phyloP scores from a whole-genome alignment of 192 early-diverging fungal genomes.

The Linnemannia schmuckeri region DNA sequence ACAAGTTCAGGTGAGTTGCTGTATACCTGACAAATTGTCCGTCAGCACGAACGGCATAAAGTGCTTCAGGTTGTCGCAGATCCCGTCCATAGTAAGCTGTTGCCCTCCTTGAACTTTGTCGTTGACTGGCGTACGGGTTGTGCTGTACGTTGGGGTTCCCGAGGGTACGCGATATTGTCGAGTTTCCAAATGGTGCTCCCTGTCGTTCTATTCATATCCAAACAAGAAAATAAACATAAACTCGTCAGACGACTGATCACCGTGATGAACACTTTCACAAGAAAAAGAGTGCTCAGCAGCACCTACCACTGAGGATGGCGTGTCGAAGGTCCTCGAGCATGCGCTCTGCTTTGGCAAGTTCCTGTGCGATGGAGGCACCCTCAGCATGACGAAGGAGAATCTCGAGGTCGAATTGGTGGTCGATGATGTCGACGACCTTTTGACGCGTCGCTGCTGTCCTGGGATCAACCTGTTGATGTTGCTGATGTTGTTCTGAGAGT shows the following conservation, averaged over 20 bases:
- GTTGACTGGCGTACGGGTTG: constrained; percentile 4
- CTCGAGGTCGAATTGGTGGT: constrained; percentile 85
- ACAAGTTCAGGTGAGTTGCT: background rate
- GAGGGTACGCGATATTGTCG: constrained; percentile 24
- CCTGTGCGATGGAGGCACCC: constrained; percentile 69
- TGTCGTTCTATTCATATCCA: constrained; percentile 49
- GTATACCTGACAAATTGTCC: constrained; percentile 51
- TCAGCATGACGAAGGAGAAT: constrained; percentile 80
- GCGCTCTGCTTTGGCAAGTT: constrained; percentile 72
- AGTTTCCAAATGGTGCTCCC: constrained; percentile 60
- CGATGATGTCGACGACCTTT: constrained; percentile 69
- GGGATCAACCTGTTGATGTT: background rate
- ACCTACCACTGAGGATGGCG: constrained; percentile 68
- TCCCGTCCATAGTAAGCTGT: constrained; percentile 34
- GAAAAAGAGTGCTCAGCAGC: background rate
- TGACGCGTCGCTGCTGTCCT: constrained; percentile 35
- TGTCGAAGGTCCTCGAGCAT: constrained; percentile 68
- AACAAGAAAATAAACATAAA: background rate
- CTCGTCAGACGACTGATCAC: background rate
- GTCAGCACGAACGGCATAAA: constrained; percentile 52
- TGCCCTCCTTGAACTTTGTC: constrained; percentile 29
- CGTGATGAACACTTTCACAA: background rate
- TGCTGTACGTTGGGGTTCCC: constrained; percentile 4
- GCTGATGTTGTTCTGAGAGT: background rate
- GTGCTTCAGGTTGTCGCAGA: constrained; percentile 39